Evolutionary conservation across 495 filamentous ascomycete genomes (phyloP).

Genomic region (Xylaria curta): DNA sequence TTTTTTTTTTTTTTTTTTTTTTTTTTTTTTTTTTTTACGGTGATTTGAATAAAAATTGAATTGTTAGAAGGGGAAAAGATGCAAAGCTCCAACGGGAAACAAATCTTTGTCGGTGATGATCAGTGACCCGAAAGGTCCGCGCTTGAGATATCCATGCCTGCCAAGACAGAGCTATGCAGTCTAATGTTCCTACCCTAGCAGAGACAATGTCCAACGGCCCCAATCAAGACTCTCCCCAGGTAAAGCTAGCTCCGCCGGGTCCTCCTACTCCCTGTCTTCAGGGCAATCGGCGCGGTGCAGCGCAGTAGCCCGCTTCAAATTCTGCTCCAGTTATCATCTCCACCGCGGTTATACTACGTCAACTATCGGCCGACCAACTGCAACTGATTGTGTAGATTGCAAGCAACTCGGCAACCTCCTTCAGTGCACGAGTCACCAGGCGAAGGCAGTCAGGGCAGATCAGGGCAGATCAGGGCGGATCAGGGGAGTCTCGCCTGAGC

Average conservation of each 20-base stretch:
- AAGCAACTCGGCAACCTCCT: conserved; percentile 12
- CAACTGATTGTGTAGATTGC: neutral
- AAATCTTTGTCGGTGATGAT: neutral
- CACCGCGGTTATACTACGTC: neutral
- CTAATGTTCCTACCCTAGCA: conserved; percentile 16
- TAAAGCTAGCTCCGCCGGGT: conserved; percentile 15
- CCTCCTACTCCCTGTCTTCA: conserved; percentile 10
- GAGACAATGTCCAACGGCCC: conserved; percentile 23
- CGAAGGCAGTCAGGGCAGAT: neutral
- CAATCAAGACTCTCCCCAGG: conserved; percentile 13
- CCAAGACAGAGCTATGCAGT: conserved; percentile 22
- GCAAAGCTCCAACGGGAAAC: conserved; percentile 9
- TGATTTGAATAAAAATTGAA: neutral
- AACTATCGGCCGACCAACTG: neutral
- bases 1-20: too few relatives aligned
- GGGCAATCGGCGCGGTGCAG: conserved; percentile 15
- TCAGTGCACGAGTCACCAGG: neutral
- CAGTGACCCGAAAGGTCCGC: conserved; percentile 23
- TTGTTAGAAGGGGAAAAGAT: neutral
- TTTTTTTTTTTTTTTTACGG: too few relatives aligned
- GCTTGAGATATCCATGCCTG: neutral
- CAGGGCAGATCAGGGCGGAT: neutral
- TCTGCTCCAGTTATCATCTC: conserved; percentile 6
- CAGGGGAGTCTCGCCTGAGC: conserved; percentile 2
- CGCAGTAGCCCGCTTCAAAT: neutral